These are phyloP conservation scores for Sporopachydermia lactativora DNA, from an alignment of 805 yeast genomes.

Conservation along the genomic window DNA sequence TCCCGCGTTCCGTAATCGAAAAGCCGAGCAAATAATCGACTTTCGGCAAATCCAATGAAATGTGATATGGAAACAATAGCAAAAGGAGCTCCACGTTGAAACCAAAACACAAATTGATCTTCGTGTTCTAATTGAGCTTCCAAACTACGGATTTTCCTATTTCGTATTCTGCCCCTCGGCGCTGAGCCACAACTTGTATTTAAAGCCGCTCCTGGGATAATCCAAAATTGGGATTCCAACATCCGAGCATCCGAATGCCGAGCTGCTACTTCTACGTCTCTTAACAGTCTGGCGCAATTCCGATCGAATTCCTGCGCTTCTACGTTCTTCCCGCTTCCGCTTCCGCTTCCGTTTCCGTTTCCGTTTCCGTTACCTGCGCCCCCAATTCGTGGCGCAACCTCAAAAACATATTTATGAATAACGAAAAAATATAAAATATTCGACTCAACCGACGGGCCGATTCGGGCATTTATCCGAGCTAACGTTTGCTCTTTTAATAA, in stretches of 20 bases:
- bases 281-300: background rate
- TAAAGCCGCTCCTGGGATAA: background rate
- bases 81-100: constrained; percentile 60
- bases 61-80: constrained; percentile 67
- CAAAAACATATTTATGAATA: background rate
- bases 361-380: background rate
- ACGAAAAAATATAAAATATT: background rate
- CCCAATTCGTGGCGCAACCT: background rate
- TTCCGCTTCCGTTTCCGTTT: background rate
- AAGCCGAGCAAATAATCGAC: constrained; percentile 65
- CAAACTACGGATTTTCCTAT: background rate
- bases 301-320: background rate
- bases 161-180: background rate
- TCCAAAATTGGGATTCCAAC: background rate
- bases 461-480: background rate
- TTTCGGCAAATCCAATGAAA: constrained; percentile 65
- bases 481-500: background rate
- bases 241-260: background rate
- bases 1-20: constrained; percentile 43
- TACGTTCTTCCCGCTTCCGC: background rate
- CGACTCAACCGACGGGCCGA: background rate
- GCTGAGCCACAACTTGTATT: background rate
- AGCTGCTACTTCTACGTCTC: background rate
- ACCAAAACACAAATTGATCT: constrained; percentile 47
- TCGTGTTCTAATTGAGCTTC: background rate